Conservation (phyloP, 805 yeast genomes). For the Candida qinlingensis region DNA sequence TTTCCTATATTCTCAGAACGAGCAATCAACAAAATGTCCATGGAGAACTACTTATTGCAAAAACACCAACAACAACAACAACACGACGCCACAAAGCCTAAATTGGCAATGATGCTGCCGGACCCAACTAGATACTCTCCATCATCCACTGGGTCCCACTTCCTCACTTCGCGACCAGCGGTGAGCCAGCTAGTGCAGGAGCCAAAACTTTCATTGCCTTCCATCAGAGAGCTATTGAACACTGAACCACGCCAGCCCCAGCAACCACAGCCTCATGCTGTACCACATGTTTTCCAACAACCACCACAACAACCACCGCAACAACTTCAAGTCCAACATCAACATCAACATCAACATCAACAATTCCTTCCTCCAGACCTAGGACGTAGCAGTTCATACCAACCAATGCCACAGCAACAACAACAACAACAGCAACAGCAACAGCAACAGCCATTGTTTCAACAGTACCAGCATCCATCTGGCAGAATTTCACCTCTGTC, state of each 20-base stretch:
- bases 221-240: conserved; percentile 9
- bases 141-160: neutral
- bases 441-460: neutral
- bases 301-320: neutral
- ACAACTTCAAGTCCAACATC: neutral
- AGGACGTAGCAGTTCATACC: too few relatives aligned
- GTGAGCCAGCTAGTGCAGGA: neutral
- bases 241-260: neutral
- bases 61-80: conserved; percentile 1
- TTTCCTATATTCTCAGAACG: neutral
- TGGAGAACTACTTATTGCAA: conserved; percentile 4
- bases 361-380: neutral
- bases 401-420: neutral
- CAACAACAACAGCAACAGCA: neutral
- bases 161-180: neutral
- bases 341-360: neutral
- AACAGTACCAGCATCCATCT: conserved; percentile 2
- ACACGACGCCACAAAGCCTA: conserved; percentile 8
- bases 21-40: conserved; percentile 1
- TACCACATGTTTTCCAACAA: neutral
- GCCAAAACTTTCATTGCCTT: conserved; percentile 7
- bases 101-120: conserved; percentile 17
- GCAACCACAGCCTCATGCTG: neutral
- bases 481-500: neutral
- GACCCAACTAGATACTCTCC: conserved; percentile 17